Evolutionary conservation across 2,329 filamentous ascomycete species (phyloP), one percentile per base, ranked within the genome.

Genomic region (Beauveria brongniartii): DNA sequence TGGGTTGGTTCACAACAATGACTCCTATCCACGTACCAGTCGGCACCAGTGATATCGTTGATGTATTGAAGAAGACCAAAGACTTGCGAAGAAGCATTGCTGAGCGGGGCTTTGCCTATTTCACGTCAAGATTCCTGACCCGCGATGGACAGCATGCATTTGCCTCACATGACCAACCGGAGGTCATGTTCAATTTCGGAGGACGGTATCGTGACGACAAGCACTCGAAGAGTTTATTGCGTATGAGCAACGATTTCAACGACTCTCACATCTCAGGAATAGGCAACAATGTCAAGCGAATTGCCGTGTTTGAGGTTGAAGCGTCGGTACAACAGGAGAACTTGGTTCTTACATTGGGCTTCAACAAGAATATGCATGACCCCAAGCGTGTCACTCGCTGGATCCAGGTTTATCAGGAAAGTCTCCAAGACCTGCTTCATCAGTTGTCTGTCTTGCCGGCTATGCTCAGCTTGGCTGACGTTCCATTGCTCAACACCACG

Each of bases 131-230:
- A 12, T 67, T 67, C 47, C 44, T 50, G 30, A 43, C 52, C 6
- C 12, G 30, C 12, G 30, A 34, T 6, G 22, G 30, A 4, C 30
- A 37, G 22, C 16, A 43, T 10, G 9, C 16, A 8, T 22, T 41
- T 9, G 20, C 16, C 34, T 41, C 37, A 16, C 30, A 54, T 12
- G 37, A 20, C 68, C 67, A 70, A 0, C 73, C 77, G 61, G 79
- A 81, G 63, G 64, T 81, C 1, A 65, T 77, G 0, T 80, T 81
- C 70, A 80, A 81, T 64, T 81, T 78, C 62, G 47, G 26, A 10
- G 62, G 78, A 1, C 71, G 72, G 20, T 78, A 74, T 61, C 67
- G 71, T 0, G 64, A 68, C 3, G 73, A 71, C 12, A 46, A 4
- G 44, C 10, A 46, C 20, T 46, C 44, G 20, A 20, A 20, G 44